These are phyloP conservation scores for Pluteus cervinus DNA, from an alignment of 768 basidiomycete genomes.

Conservation along the genomic window DNA sequence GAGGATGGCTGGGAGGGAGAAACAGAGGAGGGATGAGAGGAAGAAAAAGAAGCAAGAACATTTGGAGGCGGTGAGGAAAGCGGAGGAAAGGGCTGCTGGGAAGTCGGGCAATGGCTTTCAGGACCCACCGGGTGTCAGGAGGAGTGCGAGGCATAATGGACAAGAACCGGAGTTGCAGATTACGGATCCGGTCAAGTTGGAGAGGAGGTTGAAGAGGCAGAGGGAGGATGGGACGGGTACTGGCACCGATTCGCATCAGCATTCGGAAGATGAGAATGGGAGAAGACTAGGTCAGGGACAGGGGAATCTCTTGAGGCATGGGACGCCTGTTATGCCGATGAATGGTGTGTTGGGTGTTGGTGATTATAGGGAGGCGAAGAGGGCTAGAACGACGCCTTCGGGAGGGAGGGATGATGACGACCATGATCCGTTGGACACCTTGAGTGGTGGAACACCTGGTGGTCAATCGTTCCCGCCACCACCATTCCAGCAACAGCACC, in stretches of 20 bases:
- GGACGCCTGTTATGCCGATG: conserved; percentile 2
- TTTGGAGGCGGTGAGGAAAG: conserved; percentile 29
- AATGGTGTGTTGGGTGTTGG: conserved; percentile 23
- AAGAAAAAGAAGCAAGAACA: conserved; percentile 49
- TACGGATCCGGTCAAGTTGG: conserved; percentile 70
- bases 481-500: conserved; percentile 18
- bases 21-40: conserved; percentile 55
- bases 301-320: conserved; percentile 22
- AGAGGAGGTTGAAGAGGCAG: conserved; percentile 69
- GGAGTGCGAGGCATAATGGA: conserved; percentile 73
- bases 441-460: conserved; percentile 30
- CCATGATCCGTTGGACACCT: conserved; percentile 44
- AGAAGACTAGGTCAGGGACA: conserved; percentile 18
- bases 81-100: conserved; percentile 29
- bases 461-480: conserved; percentile 1
- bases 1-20: conserved; percentile 75
- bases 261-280: conserved; percentile 50
- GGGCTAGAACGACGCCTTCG: conserved; percentile 44
- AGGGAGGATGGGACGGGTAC: conserved; percentile 51
- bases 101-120: conserved; percentile 28
- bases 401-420: conserved; percentile 37
- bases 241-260: conserved; percentile 40
- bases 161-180: conserved; percentile 64
- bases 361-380: conserved; percentile 48
- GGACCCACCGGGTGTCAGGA: conserved; percentile 40